Conservation (phyloP, 768 basidiomycete species). For the Leccinum subtestaceum region DNA sequence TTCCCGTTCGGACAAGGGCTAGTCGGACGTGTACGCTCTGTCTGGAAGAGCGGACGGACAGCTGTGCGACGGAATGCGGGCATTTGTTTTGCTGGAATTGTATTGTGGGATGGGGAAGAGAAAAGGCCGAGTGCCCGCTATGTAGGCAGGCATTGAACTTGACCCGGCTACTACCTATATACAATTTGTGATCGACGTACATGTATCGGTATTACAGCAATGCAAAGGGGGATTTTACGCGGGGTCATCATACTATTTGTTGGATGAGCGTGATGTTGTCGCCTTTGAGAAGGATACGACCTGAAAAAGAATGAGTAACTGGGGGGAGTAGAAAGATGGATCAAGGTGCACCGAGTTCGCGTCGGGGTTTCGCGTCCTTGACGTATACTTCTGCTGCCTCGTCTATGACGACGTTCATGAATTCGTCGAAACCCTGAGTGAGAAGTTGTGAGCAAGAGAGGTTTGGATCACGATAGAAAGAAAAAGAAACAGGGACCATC, state of each 20-base stretch:
- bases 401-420: slow-evolving; percentile 97
- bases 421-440: slow-evolving; percentile 93
- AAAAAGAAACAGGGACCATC: slow-evolving; percentile 15
- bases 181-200: slow-evolving; percentile 63
- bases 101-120: slow-evolving; percentile 84
- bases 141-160: slow-evolving; percentile 77
- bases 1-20: slow-evolving; percentile 52
- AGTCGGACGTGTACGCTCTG: slow-evolving; percentile 79
- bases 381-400: slow-evolving; percentile 91
- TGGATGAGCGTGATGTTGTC: slow-evolving; percentile 99
- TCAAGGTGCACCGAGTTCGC: slow-evolving; percentile 70
- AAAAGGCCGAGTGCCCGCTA: slow-evolving; percentile 88
- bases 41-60: slow-evolving; percentile 79
- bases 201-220: slow-evolving; percentile 5
- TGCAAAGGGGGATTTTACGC: slow-evolving; percentile 13
- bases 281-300: slow-evolving; percentile 93
- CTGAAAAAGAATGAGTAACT: slow-evolving; percentile 38
- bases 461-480: neutral
- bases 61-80: slow-evolving; percentile 83
- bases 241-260: slow-evolving; percentile 41
- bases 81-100: slow-evolving; percentile 91
- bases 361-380: slow-evolving; percentile 81
- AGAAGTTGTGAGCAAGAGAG: slow-evolving; percentile 24
- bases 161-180: slow-evolving; percentile 70
- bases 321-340: neutral